phyloP scores from a whole-genome alignment of 208 protist genomes.

The Naegleria lovaniensis region DNA sequence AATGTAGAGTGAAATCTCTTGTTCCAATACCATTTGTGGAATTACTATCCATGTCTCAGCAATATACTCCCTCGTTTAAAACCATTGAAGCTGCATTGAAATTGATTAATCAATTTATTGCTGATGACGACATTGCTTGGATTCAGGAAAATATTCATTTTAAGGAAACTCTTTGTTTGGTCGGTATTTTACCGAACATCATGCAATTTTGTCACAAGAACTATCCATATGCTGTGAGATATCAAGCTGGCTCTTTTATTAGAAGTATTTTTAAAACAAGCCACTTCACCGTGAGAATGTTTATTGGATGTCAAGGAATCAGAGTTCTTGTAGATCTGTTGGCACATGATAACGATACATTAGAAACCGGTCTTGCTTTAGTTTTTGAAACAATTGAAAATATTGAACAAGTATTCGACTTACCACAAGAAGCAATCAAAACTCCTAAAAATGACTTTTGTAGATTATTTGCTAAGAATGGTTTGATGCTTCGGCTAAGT shows the following conservation, averaged over 20 bases:
- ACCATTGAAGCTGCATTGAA: constrained; percentile 29
- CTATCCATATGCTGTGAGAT: constrained; percentile 41
- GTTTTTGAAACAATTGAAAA: constrained; percentile 33
- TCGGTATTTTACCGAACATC: constrained; percentile 58
- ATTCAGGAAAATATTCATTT: constrained; percentile 42
- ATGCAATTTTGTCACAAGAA: constrained; percentile 44
- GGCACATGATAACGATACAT: constrained; percentile 32
- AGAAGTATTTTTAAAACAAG: constrained; percentile 45
- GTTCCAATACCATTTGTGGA: neutral
- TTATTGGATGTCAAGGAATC: constrained; percentile 60
- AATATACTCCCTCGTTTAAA: constrained; percentile 44
- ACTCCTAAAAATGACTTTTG: constrained; percentile 54
- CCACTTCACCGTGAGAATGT: constrained; percentile 59
- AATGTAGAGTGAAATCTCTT: neutral
- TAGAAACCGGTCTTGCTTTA: neutral
- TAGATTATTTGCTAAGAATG: constrained; percentile 44
- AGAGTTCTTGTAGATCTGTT: constrained; percentile 52
- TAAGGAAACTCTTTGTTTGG: constrained; percentile 57
- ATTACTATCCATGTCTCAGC: constrained; percentile 6
- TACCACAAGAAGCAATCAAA: constrained; percentile 31
- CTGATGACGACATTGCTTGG: constrained; percentile 48
- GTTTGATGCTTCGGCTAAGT: constrained; percentile 36
- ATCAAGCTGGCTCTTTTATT: constrained; percentile 54
- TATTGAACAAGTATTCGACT: constrained; percentile 47
- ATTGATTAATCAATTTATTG: constrained; percentile 34